Evolutionary conservation across 2,329 filamentous ascomycete species (phyloP).

Genomic region (Claviceps digitariae): DNA sequence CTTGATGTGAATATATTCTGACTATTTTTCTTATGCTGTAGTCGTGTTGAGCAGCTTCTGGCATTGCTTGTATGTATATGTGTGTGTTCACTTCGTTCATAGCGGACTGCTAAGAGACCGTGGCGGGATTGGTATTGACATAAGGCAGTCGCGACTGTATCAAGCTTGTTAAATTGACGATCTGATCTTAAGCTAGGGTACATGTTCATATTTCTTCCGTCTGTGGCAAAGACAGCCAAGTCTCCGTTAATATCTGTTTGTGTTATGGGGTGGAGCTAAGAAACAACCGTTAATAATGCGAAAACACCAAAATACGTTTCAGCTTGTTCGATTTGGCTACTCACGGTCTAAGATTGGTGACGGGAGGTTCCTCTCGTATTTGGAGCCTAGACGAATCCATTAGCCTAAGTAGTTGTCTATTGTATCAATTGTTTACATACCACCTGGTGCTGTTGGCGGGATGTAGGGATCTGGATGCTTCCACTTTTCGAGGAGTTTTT

Average conservation of each 20-base stretch:
- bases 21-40: too few relatives aligned
- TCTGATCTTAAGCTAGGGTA: not conserved
- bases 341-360: constrained; percentile 68
- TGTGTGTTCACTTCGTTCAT: too few relatives aligned
- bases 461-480: constrained; percentile 94
- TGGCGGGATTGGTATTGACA: not conserved
- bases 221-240: too few relatives aligned
- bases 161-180: not conserved
- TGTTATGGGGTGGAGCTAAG: constrained; percentile 15
- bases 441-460: constrained; percentile 83
- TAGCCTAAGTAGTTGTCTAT: constrained; percentile 4
- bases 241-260: constrained; percentile 1
- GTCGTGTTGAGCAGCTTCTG: too few relatives aligned
- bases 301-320: too few relatives aligned
- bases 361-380: constrained; percentile 89
- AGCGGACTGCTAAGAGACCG: too few relatives aligned
- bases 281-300: not conserved
- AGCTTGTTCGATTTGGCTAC: constrained; percentile 21
- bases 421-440: constrained; percentile 34
- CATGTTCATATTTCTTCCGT: not conserved
- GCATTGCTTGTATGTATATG: too few relatives aligned
- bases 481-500: constrained; percentile 80
- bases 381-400: constrained; percentile 51
- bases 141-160: not conserved
- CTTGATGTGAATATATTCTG: not conserved